Base-by-base conservation (phyloP, 1,139 yeast genomes). In the Taiozyma sp. region DNA sequence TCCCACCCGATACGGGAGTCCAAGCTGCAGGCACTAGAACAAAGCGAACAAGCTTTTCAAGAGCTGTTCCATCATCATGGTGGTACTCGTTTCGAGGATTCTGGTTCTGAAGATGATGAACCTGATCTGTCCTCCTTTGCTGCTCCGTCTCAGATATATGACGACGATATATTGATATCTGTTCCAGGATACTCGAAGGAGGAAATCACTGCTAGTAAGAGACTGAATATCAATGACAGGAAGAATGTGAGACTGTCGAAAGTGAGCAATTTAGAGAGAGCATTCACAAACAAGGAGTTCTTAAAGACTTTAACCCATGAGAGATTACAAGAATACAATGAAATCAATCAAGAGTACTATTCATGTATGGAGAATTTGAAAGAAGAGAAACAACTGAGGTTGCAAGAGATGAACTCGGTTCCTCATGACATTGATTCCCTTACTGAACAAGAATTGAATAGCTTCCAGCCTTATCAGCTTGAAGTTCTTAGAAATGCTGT, bases 21-120 rank as follows among this genome's bases (percentile, higher is more conserved):
- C 13, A 70, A 69, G 49, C 58, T 72, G 1, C 64, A 65, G 44
- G 75, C 75, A 0, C 60, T 72, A 45, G 72, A 72, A 46, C 71
- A 68, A 48, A 65, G 71, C 0, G 76, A 72, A 51, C 60, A 66
- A 50, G 67, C 75, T 4, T 47, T 60, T 28, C 57, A 57, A 9
- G 63, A 61, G 27, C 22, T 62, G 16, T 60, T 59, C 48, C 58
- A 53, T 34, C 45, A 51, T 22, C 47, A 54, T 22, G 57, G 55
- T 22, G 57, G 55, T 1, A 46, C 32, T 12, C 8, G 8, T 24
- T 36, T 36, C 22, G 61, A 60, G 45, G 60, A 58, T 47, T 58
- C 63, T 16, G 58, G 59, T 7, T 57, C 63, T 4, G 65, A 62
- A 28, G 65, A 62, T 32, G 64, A 61, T 8, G 65, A 58, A 22